These are phyloP conservation scores for Arthrocladium fulminans DNA, from an alignment of 2,329 filamentous ascomycete genomes.

Conservation along the genomic window DNA sequence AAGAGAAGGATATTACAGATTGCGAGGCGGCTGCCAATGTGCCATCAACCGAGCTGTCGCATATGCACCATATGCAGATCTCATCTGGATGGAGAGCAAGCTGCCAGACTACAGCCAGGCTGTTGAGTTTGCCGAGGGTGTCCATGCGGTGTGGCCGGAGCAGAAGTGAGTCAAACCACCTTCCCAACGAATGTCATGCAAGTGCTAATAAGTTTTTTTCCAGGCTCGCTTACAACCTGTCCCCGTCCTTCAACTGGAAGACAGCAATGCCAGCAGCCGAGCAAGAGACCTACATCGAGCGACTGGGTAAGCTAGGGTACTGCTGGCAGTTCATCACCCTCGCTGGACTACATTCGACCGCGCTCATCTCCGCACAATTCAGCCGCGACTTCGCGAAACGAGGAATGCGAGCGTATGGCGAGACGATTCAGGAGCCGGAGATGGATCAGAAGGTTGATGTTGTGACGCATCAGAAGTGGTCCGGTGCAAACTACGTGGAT, in stretches of 20 bases:
- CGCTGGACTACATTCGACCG: slow-evolving; percentile 89
- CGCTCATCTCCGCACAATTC: slow-evolving; percentile 84
- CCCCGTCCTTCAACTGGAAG: slow-evolving; percentile 99
- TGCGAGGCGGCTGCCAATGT: slow-evolving; percentile 83
- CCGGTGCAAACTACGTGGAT: slow-evolving; percentile 87
- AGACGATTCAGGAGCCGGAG: slow-evolving; percentile 95
- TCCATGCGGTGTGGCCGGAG: slow-evolving; percentile 90
- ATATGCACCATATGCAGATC: slow-evolving; percentile 85
- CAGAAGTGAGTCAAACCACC: slow-evolving; percentile 62
- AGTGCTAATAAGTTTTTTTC: slow-evolving; percentile 15
- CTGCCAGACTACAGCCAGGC: slow-evolving; percentile 86
- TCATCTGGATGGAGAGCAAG: slow-evolving; percentile 99
- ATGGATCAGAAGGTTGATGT: slow-evolving; percentile 86
- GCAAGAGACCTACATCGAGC: slow-evolving; percentile 94
- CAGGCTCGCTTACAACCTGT: slow-evolving; percentile 94
- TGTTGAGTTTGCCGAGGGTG: slow-evolving; percentile 83
- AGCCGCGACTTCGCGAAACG: slow-evolving; percentile 68
- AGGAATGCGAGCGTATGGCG: slow-evolving; percentile 94
- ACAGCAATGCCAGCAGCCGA: slow-evolving; percentile 82
- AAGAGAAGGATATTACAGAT: slow-evolving; percentile 88
- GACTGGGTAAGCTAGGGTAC: slow-evolving; percentile 80
- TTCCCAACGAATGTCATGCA: background rate
- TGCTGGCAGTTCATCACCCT: slow-evolving; percentile 99
- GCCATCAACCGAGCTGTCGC: slow-evolving; percentile 84
- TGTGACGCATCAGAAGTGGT: slow-evolving; percentile 99